Base-by-base conservation (phyloP, 1,284 basidiomycete species). In the Puccinia horiana region DNA sequence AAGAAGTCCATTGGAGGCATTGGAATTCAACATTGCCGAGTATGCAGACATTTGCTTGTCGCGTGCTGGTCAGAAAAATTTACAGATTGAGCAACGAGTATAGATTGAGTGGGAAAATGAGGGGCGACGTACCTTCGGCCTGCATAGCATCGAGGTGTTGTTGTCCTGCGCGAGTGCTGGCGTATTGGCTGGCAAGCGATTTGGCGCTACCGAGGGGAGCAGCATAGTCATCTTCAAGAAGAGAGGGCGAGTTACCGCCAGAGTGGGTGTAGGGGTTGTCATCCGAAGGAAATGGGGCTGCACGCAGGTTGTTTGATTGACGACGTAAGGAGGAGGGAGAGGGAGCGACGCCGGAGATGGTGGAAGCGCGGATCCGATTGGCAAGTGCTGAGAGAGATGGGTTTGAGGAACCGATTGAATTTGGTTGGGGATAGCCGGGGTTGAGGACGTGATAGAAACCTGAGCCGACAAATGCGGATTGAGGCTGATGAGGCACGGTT, bases 331-430 rank as follows among this genome's bases (percentile, higher is more conserved):
- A n/a, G 20, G 63, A 52, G 0, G 74, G 44, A 44, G 63, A 63
- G 23, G 76, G 76, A 14, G 76, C 47, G 49, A 80, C n/a, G n/a
- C 67, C 78, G 16, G 78, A 80, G 52, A 80, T 67, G 69, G 78
- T 80, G 16, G 78, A 80, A 29, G 78, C 78, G 29, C 78, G 69
- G 52, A 80, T 73, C 20, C 78, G 42, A 26, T 56, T 69, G 37
- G 76, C 76, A 42, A 78, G 63, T 49, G 35, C 63, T 0, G 76
- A 65, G 16, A 78, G 65, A 9, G 76, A 67, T 14, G 76, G 47
- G 47, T 67, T 65, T 18, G 76, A 69, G 16, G 40, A 32, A 16
- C 44, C 42, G 2, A 49, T 37, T 6, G 40, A 9, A 16, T 3
- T 26, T 20, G 76, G 63, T 35, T 47, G 58, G 2, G 44, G 76